phyloP scores from a whole-genome alignment of 176 grass and related monocot species.

The Dendrocalamus sinicus region DNA sequence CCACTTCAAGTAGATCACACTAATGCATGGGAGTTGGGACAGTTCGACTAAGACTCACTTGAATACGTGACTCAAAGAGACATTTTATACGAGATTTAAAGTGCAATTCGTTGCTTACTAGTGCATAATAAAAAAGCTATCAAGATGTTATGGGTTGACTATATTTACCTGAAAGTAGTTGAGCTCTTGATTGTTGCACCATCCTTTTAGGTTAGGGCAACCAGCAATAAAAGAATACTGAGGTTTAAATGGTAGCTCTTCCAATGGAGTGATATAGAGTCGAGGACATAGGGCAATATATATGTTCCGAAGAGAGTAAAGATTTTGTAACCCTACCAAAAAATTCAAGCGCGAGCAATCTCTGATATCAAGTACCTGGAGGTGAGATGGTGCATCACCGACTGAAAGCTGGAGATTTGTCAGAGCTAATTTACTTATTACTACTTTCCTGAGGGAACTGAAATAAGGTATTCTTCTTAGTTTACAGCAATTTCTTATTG shows the following conservation, averaged over 20 bases:
- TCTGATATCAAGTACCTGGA: slow-evolving; percentile 21
- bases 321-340: slow-evolving; percentile 5
- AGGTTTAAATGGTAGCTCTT: slow-evolving; percentile 12
- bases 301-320: slow-evolving; percentile 17
- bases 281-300: slow-evolving; percentile 23
- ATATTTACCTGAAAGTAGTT: slow-evolving; percentile 44
- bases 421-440: background rate
- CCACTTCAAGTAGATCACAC: no score
- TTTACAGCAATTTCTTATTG: slow-evolving; percentile 34
- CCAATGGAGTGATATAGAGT: background rate
- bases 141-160: background rate
- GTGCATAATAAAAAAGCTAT: no score
- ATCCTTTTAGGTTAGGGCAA: slow-evolving; percentile 36
- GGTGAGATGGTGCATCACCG: background rate
- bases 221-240: slow-evolving; percentile 17
- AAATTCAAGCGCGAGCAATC: background rate
- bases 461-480: slow-evolving; percentile 32
- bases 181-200: slow-evolving; percentile 36
- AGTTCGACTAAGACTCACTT: no score
- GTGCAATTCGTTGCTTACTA: no score
- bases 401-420: slow-evolving; percentile 16
- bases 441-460: slow-evolving; percentile 3
- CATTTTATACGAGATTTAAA: no score
- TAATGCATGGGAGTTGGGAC: no score
- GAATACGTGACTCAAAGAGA: no score